phyloP scores from a whole-genome alignment of 495 filamentous ascomycete species.

The Massariosphaeria phaeospora region DNA sequence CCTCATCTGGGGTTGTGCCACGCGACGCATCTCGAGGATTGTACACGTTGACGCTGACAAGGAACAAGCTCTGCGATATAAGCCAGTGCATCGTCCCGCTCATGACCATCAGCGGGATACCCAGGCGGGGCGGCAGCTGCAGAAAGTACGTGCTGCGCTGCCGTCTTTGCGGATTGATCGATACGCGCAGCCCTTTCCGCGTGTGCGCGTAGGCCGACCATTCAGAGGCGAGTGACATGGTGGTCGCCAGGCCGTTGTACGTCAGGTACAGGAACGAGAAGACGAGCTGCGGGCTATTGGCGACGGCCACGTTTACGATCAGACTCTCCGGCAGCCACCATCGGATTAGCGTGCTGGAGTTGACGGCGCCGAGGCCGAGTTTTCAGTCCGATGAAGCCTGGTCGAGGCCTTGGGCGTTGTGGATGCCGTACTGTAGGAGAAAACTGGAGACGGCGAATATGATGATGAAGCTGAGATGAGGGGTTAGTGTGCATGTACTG shows the following conservation, averaged over 20 bases:
- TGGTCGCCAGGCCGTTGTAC: slow-evolving; percentile 9
- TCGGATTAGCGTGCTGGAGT: neutral
- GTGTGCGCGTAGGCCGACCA: slow-evolving; percentile 8
- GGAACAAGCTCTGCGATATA: slow-evolving; percentile 23
- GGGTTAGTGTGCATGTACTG: neutral
- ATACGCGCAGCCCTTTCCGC: slow-evolving; percentile 17
- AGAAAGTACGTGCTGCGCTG: slow-evolving; percentile 18
- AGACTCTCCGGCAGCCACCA: neutral
- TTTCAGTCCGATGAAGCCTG: neutral
- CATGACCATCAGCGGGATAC: slow-evolving; percentile 11
- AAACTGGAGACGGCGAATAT: neutral
- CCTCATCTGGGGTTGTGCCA: neutral
- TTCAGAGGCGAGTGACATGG: slow-evolving; percentile 8
- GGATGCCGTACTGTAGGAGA: neutral
- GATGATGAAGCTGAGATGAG: neutral
- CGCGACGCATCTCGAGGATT: neutral
- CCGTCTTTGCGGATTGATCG: neutral
- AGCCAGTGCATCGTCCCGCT: slow-evolving; percentile 17
- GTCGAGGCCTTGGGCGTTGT: neutral
- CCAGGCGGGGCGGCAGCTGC: slow-evolving; percentile 8
- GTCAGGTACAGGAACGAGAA: slow-evolving; percentile 15
- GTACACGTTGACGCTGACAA: slow-evolving; percentile 11
- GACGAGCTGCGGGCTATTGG: slow-evolving; percentile 15
- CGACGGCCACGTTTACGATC: slow-evolving; percentile 1
- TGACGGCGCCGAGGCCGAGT: slow-evolving; percentile 4